These are phyloP conservation scores for Phaeolepiota aurea DNA, from an alignment of 768 basidiomycete species.

Conservation along the genomic window DNA sequence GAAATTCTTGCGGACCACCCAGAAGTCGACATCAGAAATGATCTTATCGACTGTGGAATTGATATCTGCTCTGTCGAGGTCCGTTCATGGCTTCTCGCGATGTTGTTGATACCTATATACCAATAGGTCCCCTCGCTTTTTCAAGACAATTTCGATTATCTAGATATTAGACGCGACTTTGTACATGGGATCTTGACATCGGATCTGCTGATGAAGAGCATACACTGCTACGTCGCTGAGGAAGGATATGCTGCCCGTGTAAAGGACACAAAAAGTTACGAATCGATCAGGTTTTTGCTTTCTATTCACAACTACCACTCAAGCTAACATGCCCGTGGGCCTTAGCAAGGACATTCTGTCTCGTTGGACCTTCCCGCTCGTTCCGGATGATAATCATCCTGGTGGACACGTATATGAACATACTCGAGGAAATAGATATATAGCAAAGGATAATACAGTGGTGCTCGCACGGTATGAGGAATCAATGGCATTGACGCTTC, in stretches of 20 bases:
- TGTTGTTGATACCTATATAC: not conserved
- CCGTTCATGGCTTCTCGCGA: constrained; percentile 8
- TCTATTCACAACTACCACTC: constrained; percentile 1
- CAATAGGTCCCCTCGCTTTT: constrained; percentile 86
- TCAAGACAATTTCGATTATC: constrained; percentile 98
- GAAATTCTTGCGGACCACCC: constrained; percentile 65
- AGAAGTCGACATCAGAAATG: constrained; percentile 81
- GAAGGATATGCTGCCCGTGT: constrained; percentile 92
- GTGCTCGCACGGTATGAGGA: constrained; percentile 66
- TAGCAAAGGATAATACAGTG: constrained; percentile 73
- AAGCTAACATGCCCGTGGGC: constrained; percentile 4
- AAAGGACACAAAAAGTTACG: constrained; percentile 88
- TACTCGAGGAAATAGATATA: constrained; percentile 81
- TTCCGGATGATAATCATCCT: constrained; percentile 91
- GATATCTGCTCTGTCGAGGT: constrained; percentile 95
- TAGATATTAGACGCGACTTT: constrained; percentile 86
- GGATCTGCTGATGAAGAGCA: constrained; percentile 90
- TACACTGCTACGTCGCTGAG: constrained; percentile 82
- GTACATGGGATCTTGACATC: constrained; percentile 92
- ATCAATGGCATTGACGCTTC: constrained; percentile 1
- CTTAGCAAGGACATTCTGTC: constrained; percentile 85
- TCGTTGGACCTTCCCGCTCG: constrained; percentile 92
- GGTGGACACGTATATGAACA: constrained; percentile 79
- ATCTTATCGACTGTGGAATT: constrained; percentile 82
- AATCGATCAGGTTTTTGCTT: constrained; percentile 63